These are phyloP conservation scores for Cicer arietinum DNA, from an alignment of 306 rosid species.

Conservation along the genomic window DNA sequence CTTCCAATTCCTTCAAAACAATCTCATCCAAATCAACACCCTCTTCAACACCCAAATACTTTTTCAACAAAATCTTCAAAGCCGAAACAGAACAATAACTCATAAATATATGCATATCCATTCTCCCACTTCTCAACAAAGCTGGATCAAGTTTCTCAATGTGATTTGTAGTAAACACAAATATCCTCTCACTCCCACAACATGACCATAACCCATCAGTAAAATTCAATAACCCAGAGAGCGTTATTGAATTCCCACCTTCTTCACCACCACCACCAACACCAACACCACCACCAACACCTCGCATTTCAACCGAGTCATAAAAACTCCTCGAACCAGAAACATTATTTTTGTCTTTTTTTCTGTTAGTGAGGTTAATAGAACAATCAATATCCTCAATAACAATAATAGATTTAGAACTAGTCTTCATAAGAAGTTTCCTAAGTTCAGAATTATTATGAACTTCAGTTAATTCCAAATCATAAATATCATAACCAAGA, in stretches of 20 bases:
- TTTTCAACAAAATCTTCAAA: constrained; percentile 75
- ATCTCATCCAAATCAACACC: constrained; percentile 42
- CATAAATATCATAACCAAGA: constrained; percentile 89
- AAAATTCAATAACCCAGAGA: constrained; percentile 87
- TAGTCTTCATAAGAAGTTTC: constrained; percentile 90
- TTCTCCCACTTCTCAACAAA: constrained; percentile 85
- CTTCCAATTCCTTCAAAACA: constrained; percentile 50
- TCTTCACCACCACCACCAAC: constrained; percentile 56
- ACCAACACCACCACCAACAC: constrained; percentile 34
- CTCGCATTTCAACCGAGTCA: constrained; percentile 50
- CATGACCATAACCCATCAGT: constrained; percentile 99
- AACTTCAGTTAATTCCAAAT: constrained; percentile 88
- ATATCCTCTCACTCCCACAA: constrained; percentile 96
- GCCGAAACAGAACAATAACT: constrained; percentile 69
- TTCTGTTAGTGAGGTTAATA: constrained; percentile 63
- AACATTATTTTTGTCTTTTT: constrained; percentile 31
- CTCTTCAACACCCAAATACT: constrained; percentile 65
- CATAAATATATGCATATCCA: constrained; percentile 98
- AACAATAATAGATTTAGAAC: constrained; percentile 85
- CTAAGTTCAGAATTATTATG: constrained; percentile 87
- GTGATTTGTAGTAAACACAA: constrained; percentile 93
- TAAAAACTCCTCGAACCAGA: constrained; percentile 37
- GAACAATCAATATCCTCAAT: constrained; percentile 97
- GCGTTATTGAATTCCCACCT: constrained; percentile 74
- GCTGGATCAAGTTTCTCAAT: constrained; percentile 97